A percentile compares a stretch with the other conserved stretches of the same genome.
These are phyloP conservation scores for Solanum medicagineum DNA, from an alignment of 257 asterid genomes.

Conservation along the genomic window DNA sequence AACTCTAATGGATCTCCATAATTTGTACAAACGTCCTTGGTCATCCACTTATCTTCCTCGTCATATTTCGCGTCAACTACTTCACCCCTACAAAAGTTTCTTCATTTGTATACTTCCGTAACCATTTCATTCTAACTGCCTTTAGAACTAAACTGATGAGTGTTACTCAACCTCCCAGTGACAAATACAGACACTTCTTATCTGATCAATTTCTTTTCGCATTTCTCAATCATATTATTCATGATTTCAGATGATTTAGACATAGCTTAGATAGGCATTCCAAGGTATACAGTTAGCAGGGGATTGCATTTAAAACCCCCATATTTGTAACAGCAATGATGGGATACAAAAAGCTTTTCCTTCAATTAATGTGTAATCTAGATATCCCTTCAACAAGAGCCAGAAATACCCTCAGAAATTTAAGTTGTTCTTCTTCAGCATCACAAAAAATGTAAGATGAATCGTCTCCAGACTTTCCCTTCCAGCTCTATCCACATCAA, in stretches of 20 bases:
- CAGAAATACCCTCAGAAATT: neutral
- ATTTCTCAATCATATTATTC: neutral
- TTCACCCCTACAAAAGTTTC: neutral
- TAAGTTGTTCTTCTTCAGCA: neutral
- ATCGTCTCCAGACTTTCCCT: neutral
- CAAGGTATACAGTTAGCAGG: neutral
- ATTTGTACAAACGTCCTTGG: neutral
- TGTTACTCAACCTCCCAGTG: neutral
- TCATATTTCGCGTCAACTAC: neutral
- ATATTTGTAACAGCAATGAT: neutral
- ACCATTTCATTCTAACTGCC: neutral
- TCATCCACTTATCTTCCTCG: neutral
- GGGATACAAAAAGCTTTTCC: neutral
- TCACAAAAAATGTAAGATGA: neutral
- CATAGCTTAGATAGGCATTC: neutral
- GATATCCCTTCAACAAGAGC: neutral
- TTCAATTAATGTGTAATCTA: neutral
- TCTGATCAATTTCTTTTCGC: neutral
- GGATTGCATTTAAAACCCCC: neutral
- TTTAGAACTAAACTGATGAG: neutral
- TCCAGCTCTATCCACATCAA: neutral
- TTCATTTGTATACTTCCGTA: neutral
- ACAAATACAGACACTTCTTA: neutral
- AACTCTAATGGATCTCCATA: neutral
- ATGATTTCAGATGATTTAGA: neutral